Evolutionary conservation across 345 rosid genomes (phyloP), one percentile per base, ranked within the genome.

Genomic region (Turritis glabra): DNA sequence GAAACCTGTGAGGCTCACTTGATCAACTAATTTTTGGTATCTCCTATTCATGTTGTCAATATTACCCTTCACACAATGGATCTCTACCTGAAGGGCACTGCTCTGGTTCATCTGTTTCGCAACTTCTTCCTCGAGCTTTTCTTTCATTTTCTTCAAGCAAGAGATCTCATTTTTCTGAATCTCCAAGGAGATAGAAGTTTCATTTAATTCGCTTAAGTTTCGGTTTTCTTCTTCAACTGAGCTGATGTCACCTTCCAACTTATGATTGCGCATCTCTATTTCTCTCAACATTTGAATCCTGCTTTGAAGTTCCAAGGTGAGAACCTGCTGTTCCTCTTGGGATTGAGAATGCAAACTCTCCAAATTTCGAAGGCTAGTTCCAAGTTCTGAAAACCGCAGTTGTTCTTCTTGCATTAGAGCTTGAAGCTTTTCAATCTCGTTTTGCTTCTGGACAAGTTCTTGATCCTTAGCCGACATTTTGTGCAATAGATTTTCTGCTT

Each of bases 111-210:
- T 80, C 78, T 88, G 97, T 44, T 79, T 80, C 14, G 82, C 78
- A 19, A 92, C 88, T 71, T 92, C 93, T 73, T 79, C 79, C 83
- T 88, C 98, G 47, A 96, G 96, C 69, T 86, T 86, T 67, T 74
- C 85, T 84, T 92, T 92, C 66, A 87, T 84, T 79, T 81, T 84
- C 79, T 80, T 90, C 74, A 89, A 82, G 73, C 83, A 72, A 51
- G 73, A 72, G 56, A 87, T 82, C 77, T 92, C 97, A 47, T 69
- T 78, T 80, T 81, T 79, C 67, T 87, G 54, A 57, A 74, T 80
- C 63, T 61, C 58, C 40, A 84, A 71, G 18, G 96, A 79, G 54
- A 71, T 10, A 26, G 87, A 88, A 71, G 90, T 81, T 51, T 67
- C 70, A 57, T 86, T 86, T 78, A 74, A 57, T 74, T 80, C 78